phyloP scores from a whole-genome alignment of 1,284 basidiomycete genomes.

The Rhodofomes roseus region DNA sequence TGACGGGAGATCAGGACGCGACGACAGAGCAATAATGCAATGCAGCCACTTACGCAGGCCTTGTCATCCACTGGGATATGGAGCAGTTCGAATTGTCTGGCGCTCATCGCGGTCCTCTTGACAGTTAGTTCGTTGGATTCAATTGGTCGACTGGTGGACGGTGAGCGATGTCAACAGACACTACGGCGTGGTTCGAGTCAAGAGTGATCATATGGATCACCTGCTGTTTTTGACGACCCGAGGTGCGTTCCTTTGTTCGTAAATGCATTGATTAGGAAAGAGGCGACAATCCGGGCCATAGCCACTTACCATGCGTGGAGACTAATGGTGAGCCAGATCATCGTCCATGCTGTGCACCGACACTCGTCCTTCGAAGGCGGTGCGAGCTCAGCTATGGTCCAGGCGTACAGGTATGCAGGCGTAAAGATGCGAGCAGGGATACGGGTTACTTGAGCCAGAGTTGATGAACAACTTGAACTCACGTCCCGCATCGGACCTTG shows the following conservation, averaged over 20 bases:
- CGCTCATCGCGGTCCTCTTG: background rate
- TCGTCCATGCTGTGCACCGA: background rate
- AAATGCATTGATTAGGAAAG: background rate
- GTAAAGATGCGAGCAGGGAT: too few relatives aligned
- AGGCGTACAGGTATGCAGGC: background rate
- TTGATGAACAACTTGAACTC: background rate
- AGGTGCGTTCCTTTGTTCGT: background rate
- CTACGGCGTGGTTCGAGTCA: background rate
- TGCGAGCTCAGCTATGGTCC: too few relatives aligned
- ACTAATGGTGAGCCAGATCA: background rate
- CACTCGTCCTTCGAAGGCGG: background rate
- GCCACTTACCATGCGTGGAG: background rate
- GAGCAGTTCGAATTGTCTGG: background rate
- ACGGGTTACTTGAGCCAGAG: background rate
- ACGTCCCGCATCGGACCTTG: background rate
- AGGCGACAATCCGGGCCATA: background rate
- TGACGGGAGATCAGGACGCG: background rate
- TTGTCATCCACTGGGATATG: background rate
- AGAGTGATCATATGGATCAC: background rate
- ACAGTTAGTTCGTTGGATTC: background rate
- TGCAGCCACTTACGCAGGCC: background rate
- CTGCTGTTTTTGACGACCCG: background rate
- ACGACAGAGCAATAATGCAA: background rate
- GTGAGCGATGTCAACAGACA: background rate
- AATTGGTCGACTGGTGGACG: background rate